Base-by-base conservation (phyloP, 2,329 filamentous ascomycete species). In the Hypoxylon sp. region DNA sequence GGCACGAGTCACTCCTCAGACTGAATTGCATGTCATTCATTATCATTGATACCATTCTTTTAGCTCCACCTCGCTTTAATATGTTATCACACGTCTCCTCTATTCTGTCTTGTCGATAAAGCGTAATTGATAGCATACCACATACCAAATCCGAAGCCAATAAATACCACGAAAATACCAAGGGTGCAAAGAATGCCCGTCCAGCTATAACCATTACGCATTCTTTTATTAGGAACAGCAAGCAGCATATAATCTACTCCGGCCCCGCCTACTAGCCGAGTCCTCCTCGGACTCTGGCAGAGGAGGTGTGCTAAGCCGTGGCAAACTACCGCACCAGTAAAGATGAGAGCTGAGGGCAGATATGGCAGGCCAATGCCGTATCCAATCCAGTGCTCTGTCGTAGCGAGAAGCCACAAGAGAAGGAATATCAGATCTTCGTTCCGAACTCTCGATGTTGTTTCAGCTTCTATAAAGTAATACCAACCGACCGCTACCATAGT, bases 241-340 rank as follows among this genome's bases (percentile, higher is more conserved):
- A 60, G 56, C 32, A 51, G 32, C 56, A 60, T 60, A 21, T 44
- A 42, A 24, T 51, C 56, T 3, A 60, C 47, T 10, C 46, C 56
- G 2, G 56, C 24, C n/a, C 56, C 56, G 17, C 56, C 56, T 29
- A 46, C n/a, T n/a, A 60, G 31, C 8, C 47, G 35, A 31, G 46
- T 60, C 32, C 31, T 60, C 37, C 56, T 51, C n/a, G 46, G 56
- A 32, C 27, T 51, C 17, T 60, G 56, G 15, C 56, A 60, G 42
- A 60, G 42, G 32, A 44, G n/a, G 21, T 60, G 52, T 19, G 56
- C 56, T 19, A 52, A 17, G 17, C 46, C 47, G 35, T 60, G 24
- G 21, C 46, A 60, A 5, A 60, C 15, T 6, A 29, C 21, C 19
- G 32, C 46, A 13, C 13, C 29, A 6, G 32, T 52, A 27, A 60